Base-by-base conservation (phyloP, 2,329 filamentous ascomycete genomes). In the Endocalyx cinctus region DNA sequence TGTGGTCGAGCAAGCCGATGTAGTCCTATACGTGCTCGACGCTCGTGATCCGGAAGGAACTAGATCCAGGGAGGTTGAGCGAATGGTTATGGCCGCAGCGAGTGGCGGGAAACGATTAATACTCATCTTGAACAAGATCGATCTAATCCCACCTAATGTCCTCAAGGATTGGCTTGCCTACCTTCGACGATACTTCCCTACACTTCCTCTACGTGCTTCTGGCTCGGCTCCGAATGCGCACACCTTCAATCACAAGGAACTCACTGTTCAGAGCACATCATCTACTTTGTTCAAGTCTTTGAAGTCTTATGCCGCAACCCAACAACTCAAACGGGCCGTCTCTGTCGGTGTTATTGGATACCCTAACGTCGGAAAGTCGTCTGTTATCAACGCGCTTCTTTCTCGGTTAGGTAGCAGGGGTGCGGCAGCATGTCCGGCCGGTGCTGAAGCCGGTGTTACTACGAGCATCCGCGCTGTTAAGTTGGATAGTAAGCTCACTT, bases 331-430 rank as follows among this genome's bases (percentile, higher is more conserved):
- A 72, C 83, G 89, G 35, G 83, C 88, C 33, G 79, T 94, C 51
- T 89, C 86, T 14, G 89, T 96, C 40, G 89, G 89, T 45, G 86
- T 96, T 42, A 94, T 96, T 49, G 89, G 89, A 17, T 96, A 95
- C 60, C 89, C 89, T 51, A 96, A 96, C 58, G 89, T 95, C 39
- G 89, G 89, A 57, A 96, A 96, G 69, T 94, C 87, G 17, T 95
- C 88, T 31, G 87, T 96, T 52, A 95, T 96, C 72, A 96, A 96
- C 60, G 86, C 88, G 12, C 79, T 96, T 35, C 83, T 87, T 14
- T 80, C 84, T 23, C 78, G 87, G 23, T 69, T 95, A 48, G 78
- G 82, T 45, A 74, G 79, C 36, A 79, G 76, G 52, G 70, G 72
- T 45, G 77, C 76, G 23, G 66, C 66, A 27, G 84, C 87, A 27